Base-by-base conservation (phyloP, 768 basidiomycete species). In the Mycena polygramma region DNA sequence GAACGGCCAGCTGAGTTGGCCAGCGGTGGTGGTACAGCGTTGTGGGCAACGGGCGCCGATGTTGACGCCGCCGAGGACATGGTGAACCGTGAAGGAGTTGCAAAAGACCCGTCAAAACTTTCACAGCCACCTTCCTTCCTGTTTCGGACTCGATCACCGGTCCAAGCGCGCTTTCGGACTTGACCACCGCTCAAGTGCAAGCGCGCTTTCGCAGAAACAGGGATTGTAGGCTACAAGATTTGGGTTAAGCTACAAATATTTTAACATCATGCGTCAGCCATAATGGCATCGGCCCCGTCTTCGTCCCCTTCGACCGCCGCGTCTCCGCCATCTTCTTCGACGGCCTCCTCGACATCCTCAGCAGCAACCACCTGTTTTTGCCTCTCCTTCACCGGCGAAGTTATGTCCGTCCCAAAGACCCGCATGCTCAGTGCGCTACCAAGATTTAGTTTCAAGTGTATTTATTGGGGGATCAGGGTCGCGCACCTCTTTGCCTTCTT, bases 401-500 rank as follows among this genome's bases (percentile, higher is more conserved):
- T 93, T 55, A 96, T 84, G 75, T 98, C 96, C 57, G 89, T 86
- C 1, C 91, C 93, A 75, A 94, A 99, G 13, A 97, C 83, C 2
- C 96, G 91, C 55, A 96, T 82, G 68, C 94, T 96, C 69, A 99
- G 83, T 2, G 95, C 96, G 76, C 97, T 98, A 70, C 5, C 61
- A 11, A 66, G 46, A 61, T 17, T 30, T 54, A 63, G 59, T 57
- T 57, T 41, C 41, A 48, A 6, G 2, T 30, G 60, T 45, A 68
- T 41, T 59, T 15, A 14, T 52, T 69, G 59, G 15, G 9, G 10
- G 24, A n/a, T 35, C 36, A 13, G 6, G 22, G 19, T 15, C 19
- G 20, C 84, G 14, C 52, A 95, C 97, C 93, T 95, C 82, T 99
- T 99, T 30, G 96, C 94, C 77, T 94, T 94, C 81, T 99, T 99